These are phyloP conservation scores for Colletotrichum somersetense DNA, from an alignment of 2,329 filamentous ascomycete genomes.

Conservation along the genomic window DNA sequence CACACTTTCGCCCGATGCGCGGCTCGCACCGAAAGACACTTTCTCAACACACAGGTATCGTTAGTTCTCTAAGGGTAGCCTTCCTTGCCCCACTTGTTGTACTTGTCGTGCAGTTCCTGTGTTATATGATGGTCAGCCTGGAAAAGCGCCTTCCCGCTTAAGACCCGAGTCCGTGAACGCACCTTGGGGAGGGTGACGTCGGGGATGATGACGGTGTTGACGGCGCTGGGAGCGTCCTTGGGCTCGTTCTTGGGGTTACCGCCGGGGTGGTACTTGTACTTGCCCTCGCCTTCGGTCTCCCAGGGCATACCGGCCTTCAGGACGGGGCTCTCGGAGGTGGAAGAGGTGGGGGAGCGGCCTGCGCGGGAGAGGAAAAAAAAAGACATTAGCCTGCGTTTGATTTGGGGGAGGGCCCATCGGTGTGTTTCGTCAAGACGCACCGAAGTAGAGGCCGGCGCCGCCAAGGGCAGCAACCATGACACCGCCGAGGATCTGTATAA, in stretches of 20 bases:
- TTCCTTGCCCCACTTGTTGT: slow-evolving; percentile 99
- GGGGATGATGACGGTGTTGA: slow-evolving; percentile 95
- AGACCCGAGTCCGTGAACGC: slow-evolving; percentile 48
- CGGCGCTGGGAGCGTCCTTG: slow-evolving; percentile 91
- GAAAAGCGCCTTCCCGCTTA: neutral
- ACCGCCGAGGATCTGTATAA: slow-evolving; percentile 82
- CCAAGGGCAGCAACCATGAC: slow-evolving; percentile 92
- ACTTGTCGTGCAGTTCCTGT: slow-evolving; percentile 92
- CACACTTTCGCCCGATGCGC: slow-evolving; percentile 28
- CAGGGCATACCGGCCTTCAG: slow-evolving; percentile 89
- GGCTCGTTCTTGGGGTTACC: slow-evolving; percentile 81
- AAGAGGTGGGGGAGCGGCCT: slow-evolving; percentile 87
- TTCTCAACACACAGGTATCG: slow-evolving; percentile 32
- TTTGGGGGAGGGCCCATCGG: neutral
- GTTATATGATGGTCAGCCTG: slow-evolving; percentile 35
- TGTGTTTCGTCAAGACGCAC: slow-evolving; percentile 58
- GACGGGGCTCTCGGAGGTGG: slow-evolving; percentile 85
- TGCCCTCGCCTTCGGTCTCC: slow-evolving; percentile 75
- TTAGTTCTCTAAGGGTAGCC: slow-evolving; percentile 73
- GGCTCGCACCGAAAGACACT: slow-evolving; percentile 15
- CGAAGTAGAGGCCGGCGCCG: slow-evolving; percentile 91
- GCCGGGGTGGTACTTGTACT: slow-evolving; percentile 86
- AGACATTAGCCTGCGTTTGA: neutral
- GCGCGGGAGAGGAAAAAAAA: slow-evolving; percentile 40
- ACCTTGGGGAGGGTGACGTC: slow-evolving; percentile 94